Conservation (phyloP, 306 rosid species). For the Amphicarpaea edgeworthii region DNA sequence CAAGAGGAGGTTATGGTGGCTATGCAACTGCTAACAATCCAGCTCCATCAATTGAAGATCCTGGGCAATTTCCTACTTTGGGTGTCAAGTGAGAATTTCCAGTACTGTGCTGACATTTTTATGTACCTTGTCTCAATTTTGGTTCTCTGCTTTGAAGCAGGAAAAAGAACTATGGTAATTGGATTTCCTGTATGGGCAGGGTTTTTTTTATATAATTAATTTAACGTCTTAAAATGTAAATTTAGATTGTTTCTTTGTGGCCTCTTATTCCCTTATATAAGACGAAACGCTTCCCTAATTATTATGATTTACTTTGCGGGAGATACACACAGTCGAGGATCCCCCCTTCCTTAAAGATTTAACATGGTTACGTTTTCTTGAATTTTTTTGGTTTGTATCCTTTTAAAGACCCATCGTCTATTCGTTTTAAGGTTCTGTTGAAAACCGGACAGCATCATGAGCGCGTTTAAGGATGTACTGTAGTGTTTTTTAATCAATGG, state of each 20-base stretch:
- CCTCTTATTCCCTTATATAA: neutral
- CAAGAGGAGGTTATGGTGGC: slow-evolving; percentile 68
- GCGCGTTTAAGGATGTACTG: no score
- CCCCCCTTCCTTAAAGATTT: no score
- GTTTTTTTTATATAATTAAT: neutral
- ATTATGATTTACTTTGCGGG: no score
- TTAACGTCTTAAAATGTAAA: slow-evolving; percentile 53
- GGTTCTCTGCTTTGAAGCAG: slow-evolving; percentile 52
- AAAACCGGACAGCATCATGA: no score
- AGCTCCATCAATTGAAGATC: slow-evolving; percentile 78
- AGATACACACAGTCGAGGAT: no score
- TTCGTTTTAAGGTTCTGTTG: no score
- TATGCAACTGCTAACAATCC: slow-evolving; percentile 39
- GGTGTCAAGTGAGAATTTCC: slow-evolving; percentile 68
- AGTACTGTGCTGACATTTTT: slow-evolving; percentile 39
- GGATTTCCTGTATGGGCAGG: slow-evolving; percentile 53
- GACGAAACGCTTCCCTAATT: no score
- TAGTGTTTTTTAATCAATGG: no score
- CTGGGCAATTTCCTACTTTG: slow-evolving; percentile 70
- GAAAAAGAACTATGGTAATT: slow-evolving; percentile 58
- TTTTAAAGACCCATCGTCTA: no score
- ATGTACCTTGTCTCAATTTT: slow-evolving; percentile 43
- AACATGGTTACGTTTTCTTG: no score
- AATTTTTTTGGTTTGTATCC: no score
- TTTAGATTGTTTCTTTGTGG: slow-evolving; percentile 48